Conservation (phyloP, 2,329 filamentous ascomycete species). For the Neofusicoccum laricinum region DNA sequence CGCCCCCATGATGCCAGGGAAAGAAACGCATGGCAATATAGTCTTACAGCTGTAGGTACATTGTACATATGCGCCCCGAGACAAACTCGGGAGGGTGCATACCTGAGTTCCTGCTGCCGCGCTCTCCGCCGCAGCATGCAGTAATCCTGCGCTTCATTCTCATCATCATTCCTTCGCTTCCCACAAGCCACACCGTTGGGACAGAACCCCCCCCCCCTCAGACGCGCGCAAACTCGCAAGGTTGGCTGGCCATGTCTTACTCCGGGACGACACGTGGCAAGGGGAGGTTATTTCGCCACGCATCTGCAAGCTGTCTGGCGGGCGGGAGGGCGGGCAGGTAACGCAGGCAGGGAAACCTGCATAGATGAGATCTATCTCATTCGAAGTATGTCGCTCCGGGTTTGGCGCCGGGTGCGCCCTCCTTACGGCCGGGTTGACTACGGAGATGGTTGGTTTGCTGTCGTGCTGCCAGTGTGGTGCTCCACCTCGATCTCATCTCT, state of each 20-base stretch:
- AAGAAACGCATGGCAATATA: neutral
- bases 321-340: neutral
- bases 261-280: constrained; percentile 3
- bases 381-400: neutral
- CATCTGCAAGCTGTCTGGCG: neutral
- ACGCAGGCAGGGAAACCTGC: neutral
- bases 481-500: neutral
- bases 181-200: neutral
- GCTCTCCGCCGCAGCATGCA: neutral
- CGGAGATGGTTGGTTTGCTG: neutral
- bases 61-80: neutral
- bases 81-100: neutral
- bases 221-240: neutral
- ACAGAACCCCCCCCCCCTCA: neutral
- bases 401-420: neutral
- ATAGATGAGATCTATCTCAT: constrained; percentile 12
- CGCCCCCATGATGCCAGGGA: neutral
- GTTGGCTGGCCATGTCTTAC: neutral
- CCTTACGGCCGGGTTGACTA: neutral
- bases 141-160: neutral
- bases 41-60: neutral
- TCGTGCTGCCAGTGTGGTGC: neutral
- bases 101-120: neutral
- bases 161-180: neutral
- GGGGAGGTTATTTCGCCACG: neutral